Percentiles rank a stretch among this genome's conserved stretches.
Conservation (phyloP, 495 filamentous ascomycete genomes). For the Clohesyomyces aquaticus region DNA sequence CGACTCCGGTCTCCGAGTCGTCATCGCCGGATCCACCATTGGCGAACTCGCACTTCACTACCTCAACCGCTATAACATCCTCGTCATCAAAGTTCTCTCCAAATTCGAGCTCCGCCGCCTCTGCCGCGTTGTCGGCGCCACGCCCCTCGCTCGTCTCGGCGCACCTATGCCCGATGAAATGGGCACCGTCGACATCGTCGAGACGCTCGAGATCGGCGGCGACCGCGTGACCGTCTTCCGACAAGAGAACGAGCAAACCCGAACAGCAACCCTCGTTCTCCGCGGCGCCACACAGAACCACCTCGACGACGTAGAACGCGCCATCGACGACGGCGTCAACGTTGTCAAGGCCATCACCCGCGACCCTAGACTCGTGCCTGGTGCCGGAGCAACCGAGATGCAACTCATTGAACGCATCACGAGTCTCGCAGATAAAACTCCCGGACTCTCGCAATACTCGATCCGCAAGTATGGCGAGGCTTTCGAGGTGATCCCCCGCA, state of each 20-base stretch:
- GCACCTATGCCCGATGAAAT: conserved; percentile 99
- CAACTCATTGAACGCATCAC: conserved; percentile 91
- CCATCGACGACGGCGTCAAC: conserved; percentile 98
- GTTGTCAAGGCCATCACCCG: conserved; percentile 98
- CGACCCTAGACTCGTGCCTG: conserved; percentile 87
- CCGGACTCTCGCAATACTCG: conserved; percentile 88
- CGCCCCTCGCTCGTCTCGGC: conserved; percentile 89
- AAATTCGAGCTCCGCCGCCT: conserved; percentile 95
- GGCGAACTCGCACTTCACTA: conserved; percentile 97
- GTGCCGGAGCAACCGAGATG: conserved; percentile 94
- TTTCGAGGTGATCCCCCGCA: conserved; percentile 94
- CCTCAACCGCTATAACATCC: conserved; percentile 93
- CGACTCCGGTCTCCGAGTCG: conserved; percentile 88
- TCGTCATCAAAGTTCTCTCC: conserved; percentile 95
- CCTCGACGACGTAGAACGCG: conserved; percentile 94
- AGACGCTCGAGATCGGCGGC: conserved; percentile 97
- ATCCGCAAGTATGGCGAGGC: conserved; percentile 98
- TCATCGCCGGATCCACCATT: conserved; percentile 86
- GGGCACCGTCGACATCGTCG: conserved; percentile 91
- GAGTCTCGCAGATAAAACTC: conserved; percentile 85
- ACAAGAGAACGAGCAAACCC: conserved; percentile 89
- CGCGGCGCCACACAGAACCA: conserved; percentile 97
- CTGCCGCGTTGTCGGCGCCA: conserved; percentile 95
- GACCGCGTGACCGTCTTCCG: conserved; percentile 98
- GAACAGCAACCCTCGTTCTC: conserved; percentile 93